A percentile compares a stretch with the other conserved stretches of the same genome.
phyloP scores from a whole-genome alignment of 2,329 filamentous ascomycete genomes.

The Ophiostoma perfectum region DNA sequence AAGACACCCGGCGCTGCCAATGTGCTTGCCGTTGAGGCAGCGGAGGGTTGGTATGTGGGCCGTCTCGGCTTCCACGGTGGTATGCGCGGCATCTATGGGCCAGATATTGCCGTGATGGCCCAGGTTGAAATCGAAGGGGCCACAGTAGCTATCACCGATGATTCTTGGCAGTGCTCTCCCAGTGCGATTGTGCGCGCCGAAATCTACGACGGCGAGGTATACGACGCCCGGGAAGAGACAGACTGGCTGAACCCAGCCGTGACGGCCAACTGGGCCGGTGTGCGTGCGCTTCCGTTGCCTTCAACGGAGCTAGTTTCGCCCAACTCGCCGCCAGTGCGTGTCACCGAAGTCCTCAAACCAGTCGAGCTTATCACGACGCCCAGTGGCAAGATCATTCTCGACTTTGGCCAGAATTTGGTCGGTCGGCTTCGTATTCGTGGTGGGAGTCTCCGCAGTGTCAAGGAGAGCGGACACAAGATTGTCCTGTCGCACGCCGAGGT shows the following conservation, averaged over 20 bases:
- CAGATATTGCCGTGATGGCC: constrained; percentile 37
- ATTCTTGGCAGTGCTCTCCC: constrained; percentile 28
- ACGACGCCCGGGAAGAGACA: constrained; percentile 36
- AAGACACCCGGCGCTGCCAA: constrained; percentile 15
- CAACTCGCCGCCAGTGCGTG: constrained; percentile 43
- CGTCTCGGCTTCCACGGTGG: constrained; percentile 30
- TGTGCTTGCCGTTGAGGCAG: constrained; percentile 37
- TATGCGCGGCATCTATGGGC: constrained; percentile 37
- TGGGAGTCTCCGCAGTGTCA: constrained; percentile 28
- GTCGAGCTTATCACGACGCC: constrained; percentile 32
- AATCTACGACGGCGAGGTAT: constrained; percentile 50
- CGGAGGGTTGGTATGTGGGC: constrained; percentile 42
- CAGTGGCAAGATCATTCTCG: constrained; percentile 44
- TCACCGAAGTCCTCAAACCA: constrained; percentile 32
- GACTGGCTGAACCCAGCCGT: background rate
- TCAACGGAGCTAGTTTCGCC: constrained; percentile 37
- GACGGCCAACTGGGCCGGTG: background rate
- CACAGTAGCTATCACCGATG: constrained; percentile 8
- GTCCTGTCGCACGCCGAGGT: constrained; percentile 50
- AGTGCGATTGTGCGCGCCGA: constrained; percentile 35
- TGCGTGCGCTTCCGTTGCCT: constrained; percentile 30
- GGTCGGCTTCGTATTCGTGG: constrained; percentile 41
- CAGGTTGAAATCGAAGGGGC: constrained; percentile 34
- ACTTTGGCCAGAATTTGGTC: constrained; percentile 57
- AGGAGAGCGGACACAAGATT: constrained; percentile 33